Percentiles rank a stretch among this genome's conserved stretches.
Conservation (phyloP, 148 eudicot genomes). For the Fallopia convolvulus region DNA sequence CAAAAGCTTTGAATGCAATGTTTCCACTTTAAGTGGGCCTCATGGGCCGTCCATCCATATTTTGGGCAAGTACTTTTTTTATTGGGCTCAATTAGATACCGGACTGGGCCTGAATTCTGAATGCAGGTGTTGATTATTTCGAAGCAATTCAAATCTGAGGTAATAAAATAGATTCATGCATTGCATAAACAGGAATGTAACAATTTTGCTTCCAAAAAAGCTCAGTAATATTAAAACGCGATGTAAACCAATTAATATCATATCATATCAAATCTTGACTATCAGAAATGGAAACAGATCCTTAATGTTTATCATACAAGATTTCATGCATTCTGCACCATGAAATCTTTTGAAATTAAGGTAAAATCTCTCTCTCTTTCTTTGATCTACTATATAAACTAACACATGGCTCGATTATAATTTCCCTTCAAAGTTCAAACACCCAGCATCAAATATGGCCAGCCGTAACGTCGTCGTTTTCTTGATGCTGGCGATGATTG, state of each 20-base stretch:
- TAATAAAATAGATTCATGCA: not conserved
- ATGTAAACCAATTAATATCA: not conserved
- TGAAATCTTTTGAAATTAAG: not conserved
- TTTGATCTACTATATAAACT: not conserved
- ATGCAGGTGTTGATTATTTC: too few relatives aligned
- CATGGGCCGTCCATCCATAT: too few relatives aligned
- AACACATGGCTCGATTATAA: not conserved
- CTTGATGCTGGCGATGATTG: not conserved
- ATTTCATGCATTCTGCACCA: not conserved
- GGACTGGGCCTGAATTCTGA: too few relatives aligned
- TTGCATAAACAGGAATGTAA: not conserved
- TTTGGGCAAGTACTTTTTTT: too few relatives aligned
- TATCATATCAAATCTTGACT: not conserved
- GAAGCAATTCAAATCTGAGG: too few relatives aligned
- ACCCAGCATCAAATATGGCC: not conserved
- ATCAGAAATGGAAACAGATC: not conserved
- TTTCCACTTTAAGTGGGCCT: too few relatives aligned
- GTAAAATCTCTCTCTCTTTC: not conserved
- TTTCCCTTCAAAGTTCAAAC: not conserved
- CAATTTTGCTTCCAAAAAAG: not conserved
- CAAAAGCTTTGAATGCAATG: too few relatives aligned
- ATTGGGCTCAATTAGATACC: too few relatives aligned
- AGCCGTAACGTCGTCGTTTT: slow-evolving; percentile 8
- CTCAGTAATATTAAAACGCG: not conserved
- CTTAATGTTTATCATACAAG: not conserved